These are phyloP conservation scores for Phytopythium boreale DNA, from an alignment of 352 stramenopile species.

Conservation along the genomic window DNA sequence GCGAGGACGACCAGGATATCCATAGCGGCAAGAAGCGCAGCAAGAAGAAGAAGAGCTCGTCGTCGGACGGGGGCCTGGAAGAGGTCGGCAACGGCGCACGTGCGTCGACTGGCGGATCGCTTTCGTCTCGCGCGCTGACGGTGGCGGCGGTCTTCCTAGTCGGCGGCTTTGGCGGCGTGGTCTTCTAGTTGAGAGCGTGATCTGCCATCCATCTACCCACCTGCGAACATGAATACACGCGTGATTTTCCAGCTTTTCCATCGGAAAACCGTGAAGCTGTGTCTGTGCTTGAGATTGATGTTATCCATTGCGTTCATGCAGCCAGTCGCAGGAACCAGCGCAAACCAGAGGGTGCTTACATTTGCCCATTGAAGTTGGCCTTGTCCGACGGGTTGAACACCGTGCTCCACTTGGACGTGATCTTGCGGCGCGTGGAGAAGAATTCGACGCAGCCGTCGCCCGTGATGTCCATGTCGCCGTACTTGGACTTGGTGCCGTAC, in stretches of 20 bases:
- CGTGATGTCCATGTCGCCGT: conserved; percentile 98
- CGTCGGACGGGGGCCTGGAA: not conserved
- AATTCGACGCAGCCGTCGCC: conserved; percentile 97
- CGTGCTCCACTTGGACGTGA: conserved; percentile 94
- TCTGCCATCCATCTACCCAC: not conserved
- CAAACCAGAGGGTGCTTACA: conserved; percentile 17
- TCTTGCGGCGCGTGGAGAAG: conserved; percentile 97
- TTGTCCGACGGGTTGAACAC: conserved; percentile 41
- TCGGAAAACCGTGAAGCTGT: not conserved
- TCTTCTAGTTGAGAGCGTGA: not conserved
- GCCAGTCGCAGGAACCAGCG: not conserved
- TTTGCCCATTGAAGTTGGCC: conserved; percentile 71
- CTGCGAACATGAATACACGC: not conserved
- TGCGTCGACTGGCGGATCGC: not conserved
- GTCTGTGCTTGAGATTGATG: not conserved
- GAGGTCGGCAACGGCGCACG: not conserved
- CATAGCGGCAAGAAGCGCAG: conserved; percentile 52
- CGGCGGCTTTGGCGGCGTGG: not conserved
- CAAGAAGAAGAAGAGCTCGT: conserved; percentile 31
- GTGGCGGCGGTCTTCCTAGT: not conserved
- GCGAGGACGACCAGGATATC: conserved; percentile 59
- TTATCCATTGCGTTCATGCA: not conserved
- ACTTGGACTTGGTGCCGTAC: conserved; percentile 97
- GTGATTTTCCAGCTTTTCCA: not conserved
- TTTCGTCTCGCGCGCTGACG: not conserved